Conservation (phyloP, 257 asterid species). For the Ilex aquifolium region DNA sequence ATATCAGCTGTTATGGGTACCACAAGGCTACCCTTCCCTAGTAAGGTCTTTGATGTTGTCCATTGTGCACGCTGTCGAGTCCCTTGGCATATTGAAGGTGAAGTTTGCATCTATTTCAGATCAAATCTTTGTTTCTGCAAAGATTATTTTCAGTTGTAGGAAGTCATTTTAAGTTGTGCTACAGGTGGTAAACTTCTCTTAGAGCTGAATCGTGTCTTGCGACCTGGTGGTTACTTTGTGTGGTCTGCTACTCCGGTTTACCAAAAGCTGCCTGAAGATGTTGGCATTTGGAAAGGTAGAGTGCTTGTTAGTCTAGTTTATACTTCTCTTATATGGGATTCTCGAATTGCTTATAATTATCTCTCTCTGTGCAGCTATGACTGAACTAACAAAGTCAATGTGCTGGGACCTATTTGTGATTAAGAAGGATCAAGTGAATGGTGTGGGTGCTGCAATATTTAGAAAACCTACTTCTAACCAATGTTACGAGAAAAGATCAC, state of each 20-base stretch:
- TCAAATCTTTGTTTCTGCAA: not conserved
- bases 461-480: conserved; percentile 31
- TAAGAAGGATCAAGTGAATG: conserved; percentile 22
- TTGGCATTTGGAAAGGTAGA: conserved; percentile 32
- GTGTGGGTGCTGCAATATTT: conserved; percentile 27
- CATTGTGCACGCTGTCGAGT: conserved; percentile 35
- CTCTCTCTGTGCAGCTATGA: conserved; percentile 16
- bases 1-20: conserved; percentile 30
- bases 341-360: not conserved
- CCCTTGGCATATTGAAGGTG: conserved; percentile 31
- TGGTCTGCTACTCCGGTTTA: conserved; percentile 38
- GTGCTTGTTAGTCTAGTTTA: not conserved
- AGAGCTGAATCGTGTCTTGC: conserved; percentile 32
- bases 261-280: conserved; percentile 25
- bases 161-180: conserved; percentile 4
- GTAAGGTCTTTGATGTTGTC: conserved; percentile 25
- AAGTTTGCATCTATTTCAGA: not conserved
- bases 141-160: not conserved
- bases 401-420: conserved; percentile 25
- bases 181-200: conserved; percentile 36
- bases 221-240: conserved; percentile 35
- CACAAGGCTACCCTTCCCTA: conserved; percentile 23
- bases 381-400: conserved; percentile 17
- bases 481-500: conserved; percentile 24
- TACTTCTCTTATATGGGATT: not conserved